These are phyloP conservation scores for Clausena lansium DNA, from an alignment of 345 rosid genomes.

Conservation along the genomic window DNA sequence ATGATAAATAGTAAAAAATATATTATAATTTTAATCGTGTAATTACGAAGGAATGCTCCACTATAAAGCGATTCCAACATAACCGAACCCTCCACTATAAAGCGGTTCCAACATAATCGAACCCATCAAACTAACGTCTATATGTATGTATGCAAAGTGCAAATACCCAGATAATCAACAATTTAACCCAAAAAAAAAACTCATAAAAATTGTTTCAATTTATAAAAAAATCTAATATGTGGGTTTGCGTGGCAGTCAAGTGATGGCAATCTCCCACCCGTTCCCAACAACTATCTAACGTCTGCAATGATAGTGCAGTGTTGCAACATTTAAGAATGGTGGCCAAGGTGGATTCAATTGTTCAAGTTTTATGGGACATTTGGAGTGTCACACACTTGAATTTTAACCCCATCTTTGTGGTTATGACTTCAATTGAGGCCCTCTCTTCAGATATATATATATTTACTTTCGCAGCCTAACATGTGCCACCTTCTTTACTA, in stretches of 20 bases:
- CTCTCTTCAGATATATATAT: no score
- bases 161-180: not conserved
- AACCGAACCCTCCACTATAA: no score
- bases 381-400: not conserved
- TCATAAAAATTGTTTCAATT: not conserved
- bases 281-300: constrained; percentile 27
- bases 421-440: not conserved
- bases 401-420: not conserved
- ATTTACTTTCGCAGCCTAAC: constrained; percentile 1
- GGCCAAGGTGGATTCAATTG: not conserved
- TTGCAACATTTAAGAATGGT: not conserved
- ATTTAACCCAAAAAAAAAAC: not conserved
- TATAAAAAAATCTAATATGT: not conserved
- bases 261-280: constrained; percentile 37
- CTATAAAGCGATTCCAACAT: no score
- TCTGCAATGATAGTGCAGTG: not conserved
- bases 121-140: not conserved
- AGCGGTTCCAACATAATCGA: no score
- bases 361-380: not conserved
- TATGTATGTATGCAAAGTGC: no score
- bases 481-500: not conserved
- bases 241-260: constrained; percentile 33
- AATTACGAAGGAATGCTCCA: no score
- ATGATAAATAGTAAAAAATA: no score
- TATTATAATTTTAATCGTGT: no score